These are phyloP conservation scores for Neonectria ditissima DNA, from an alignment of 2,329 filamentous ascomycete genomes.

Conservation along the genomic window DNA sequence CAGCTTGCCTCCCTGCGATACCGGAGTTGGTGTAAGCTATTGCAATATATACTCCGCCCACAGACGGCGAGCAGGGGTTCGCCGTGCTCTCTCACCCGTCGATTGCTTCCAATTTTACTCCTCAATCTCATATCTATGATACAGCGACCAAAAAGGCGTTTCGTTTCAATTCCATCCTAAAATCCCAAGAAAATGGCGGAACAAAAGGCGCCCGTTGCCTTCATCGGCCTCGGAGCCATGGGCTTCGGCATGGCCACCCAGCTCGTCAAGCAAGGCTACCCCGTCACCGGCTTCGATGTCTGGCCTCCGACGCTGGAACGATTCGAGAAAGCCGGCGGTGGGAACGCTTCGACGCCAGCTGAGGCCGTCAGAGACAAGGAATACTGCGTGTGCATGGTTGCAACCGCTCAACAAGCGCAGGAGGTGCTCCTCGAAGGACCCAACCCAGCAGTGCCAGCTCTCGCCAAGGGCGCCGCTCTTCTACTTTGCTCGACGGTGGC, in stretches of 20 bases:
- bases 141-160: not conserved
- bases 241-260: constrained; percentile 36
- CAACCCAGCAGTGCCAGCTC: constrained; percentile 18
- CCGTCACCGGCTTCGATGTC: constrained; percentile 33
- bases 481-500: constrained; percentile 29
- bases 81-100: not conserved
- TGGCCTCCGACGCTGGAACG: constrained; percentile 21
- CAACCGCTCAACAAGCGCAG: constrained; percentile 31
- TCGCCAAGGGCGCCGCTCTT: constrained; percentile 22
- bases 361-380: constrained; percentile 18
- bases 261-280: constrained; percentile 26
- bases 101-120: not conserved
- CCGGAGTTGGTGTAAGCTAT: constrained; percentile 14
- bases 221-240: constrained; percentile 37
- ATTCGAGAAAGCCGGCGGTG: constrained; percentile 20
- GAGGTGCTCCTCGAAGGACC: constrained; percentile 25
- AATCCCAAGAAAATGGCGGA: constrained; percentile 13
- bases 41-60: constrained; percentile 22
- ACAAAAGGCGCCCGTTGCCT: constrained; percentile 27
- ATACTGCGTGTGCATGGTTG: constrained; percentile 35
- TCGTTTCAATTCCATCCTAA: not conserved
- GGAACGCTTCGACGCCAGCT: constrained; percentile 6
- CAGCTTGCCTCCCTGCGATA: constrained; percentile 15
- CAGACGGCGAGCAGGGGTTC: not conserved
- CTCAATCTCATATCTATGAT: not conserved